These are phyloP conservation scores for Xylariomycetidae sp. DNA, from an alignment of 2,329 filamentous ascomycete species.

Conservation along the genomic window DNA sequence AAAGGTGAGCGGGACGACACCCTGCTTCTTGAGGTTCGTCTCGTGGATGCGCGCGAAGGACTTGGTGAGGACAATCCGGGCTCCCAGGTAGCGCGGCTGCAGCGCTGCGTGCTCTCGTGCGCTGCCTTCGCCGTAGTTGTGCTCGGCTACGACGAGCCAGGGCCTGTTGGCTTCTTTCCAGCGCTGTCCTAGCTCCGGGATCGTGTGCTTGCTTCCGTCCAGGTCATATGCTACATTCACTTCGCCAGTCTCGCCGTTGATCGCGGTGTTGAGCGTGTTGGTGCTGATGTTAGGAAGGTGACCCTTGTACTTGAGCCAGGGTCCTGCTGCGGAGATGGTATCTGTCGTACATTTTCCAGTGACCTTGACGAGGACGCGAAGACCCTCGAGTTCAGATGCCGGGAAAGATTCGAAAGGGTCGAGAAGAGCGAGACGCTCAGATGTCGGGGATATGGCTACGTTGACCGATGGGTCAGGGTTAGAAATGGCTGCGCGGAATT, in stretches of 20 bases:
- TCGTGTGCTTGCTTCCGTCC: conserved; percentile 68
- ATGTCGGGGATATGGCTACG: conserved; percentile 80
- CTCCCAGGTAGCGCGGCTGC: conserved; percentile 86
- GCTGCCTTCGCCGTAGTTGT: conserved; percentile 93
- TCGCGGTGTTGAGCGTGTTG: conserved; percentile 93
- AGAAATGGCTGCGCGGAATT: conserved; percentile 65
- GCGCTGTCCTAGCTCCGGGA: conserved; percentile 78
- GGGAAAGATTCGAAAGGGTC: conserved; percentile 90
- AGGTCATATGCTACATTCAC: conserved; percentile 90
- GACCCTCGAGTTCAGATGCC: conserved; percentile 62
- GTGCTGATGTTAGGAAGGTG: conserved; percentile 96
- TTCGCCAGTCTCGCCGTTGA: conserved; percentile 87
- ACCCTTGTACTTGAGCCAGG: conserved; percentile 99
- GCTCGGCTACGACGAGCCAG: conserved; percentile 95
- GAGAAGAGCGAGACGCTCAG: conserved; percentile 81
- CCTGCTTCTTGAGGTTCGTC: conserved; percentile 96
- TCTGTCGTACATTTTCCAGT: conserved; percentile 98
- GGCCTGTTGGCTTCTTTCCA: conserved; percentile 74
- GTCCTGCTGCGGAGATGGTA: conserved; percentile 93
- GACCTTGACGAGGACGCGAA: conserved; percentile 91
- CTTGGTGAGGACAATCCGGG: conserved; percentile 78
- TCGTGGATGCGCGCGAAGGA: conserved; percentile 90
- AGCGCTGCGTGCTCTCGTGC: conserved; percentile 86
- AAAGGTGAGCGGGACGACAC: conserved; percentile 90
- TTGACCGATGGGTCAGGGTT: conserved; percentile 64